Conservation (phyloP, 2,329 filamentous ascomycete species). For the Colletotrichum navitas region DNA sequence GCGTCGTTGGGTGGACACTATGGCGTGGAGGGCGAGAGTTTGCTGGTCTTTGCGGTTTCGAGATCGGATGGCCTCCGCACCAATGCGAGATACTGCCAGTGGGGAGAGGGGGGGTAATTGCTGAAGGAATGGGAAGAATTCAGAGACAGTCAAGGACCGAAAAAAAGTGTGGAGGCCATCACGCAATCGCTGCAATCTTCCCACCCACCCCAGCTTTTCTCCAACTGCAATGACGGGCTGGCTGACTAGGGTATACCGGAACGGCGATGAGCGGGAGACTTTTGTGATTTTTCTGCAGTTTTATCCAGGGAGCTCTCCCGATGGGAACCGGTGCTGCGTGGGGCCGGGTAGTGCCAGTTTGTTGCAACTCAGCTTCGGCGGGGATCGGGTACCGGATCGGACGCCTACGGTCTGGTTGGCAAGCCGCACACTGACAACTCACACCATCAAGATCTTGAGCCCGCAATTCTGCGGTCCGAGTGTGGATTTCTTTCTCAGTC, state of each 20-base stretch:
- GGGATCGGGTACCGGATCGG: constrained; percentile 33
- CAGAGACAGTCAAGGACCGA: neutral
- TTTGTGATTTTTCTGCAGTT: constrained; percentile 4
- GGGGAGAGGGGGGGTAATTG: constrained; percentile 5
- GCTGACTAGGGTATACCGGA: constrained; percentile 18
- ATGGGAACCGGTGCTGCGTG: constrained; percentile 22
- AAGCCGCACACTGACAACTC: neutral
- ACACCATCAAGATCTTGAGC: constrained; percentile 27
- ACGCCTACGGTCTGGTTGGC: neutral
- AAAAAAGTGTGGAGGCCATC: constrained; percentile 5
- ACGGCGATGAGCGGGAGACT: constrained; percentile 24
- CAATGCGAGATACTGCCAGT: neutral
- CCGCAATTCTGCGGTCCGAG: too few species aligned
- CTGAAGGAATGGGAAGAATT: neutral
- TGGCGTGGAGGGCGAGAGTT: neutral
- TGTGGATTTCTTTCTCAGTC: too few species aligned
- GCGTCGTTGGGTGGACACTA: neutral
- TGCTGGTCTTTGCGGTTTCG: constrained; percentile 10
- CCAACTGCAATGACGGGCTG: neutral
- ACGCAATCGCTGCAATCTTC: constrained; percentile 17
- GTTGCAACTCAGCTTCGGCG: neutral
- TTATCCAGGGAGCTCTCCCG: constrained; percentile 10
- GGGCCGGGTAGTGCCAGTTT: constrained; percentile 24
- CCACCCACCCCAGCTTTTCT: constrained; percentile 2
- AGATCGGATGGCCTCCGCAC: neutral